These are phyloP conservation scores for Phyllosticta citriasiana DNA, from an alignment of 2,329 filamentous ascomycete genomes.

Conservation along the genomic window DNA sequence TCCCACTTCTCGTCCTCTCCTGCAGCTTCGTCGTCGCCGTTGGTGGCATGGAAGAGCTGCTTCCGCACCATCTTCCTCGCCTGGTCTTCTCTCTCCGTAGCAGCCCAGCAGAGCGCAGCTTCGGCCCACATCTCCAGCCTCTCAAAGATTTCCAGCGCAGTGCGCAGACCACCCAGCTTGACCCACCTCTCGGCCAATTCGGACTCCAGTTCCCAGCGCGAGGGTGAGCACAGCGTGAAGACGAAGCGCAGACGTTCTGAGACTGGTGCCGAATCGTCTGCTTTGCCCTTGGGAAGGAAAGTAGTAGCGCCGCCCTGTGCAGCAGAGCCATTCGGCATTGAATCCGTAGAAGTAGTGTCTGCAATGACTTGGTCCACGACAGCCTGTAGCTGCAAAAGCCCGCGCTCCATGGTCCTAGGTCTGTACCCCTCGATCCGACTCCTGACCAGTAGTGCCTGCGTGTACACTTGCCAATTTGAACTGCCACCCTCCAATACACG, in stretches of 20 bases:
- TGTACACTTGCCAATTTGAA: slow-evolving; percentile 97
- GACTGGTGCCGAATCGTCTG: slow-evolving; percentile 67
- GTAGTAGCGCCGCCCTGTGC: slow-evolving; percentile 48
- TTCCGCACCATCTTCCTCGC: slow-evolving; percentile 66
- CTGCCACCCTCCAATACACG: slow-evolving; percentile 80
- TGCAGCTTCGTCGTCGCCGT: slow-evolving; percentile 28
- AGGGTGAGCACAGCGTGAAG: slow-evolving; percentile 72
- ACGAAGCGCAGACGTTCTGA: slow-evolving; percentile 72
- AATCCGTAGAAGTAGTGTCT: slow-evolving; percentile 50
- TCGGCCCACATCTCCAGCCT: slow-evolving; percentile 89
- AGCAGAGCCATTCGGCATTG: slow-evolving; percentile 9
- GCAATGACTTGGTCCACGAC: slow-evolving; percentile 91
- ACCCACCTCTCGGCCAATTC: slow-evolving; percentile 93
- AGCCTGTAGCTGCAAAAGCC: slow-evolving; percentile 85
- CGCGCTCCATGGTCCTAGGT: slow-evolving; percentile 78
- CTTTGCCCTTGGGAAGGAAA: slow-evolving; percentile 69
- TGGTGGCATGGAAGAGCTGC: slow-evolving; percentile 63
- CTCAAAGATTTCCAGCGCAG: slow-evolving; percentile 93
- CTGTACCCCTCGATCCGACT: slow-evolving; percentile 83
- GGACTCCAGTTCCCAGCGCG: slow-evolving; percentile 87
- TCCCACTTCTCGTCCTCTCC: slow-evolving; percentile 45
- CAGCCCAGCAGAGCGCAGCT: slow-evolving; percentile 78
- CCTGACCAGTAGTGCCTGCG: slow-evolving; percentile 79
- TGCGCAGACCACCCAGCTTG: slow-evolving; percentile 72
- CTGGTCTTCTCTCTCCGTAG: slow-evolving; percentile 71